Conservation (phyloP, 345 rosid species). For the Streptanthus diversifolius region DNA sequence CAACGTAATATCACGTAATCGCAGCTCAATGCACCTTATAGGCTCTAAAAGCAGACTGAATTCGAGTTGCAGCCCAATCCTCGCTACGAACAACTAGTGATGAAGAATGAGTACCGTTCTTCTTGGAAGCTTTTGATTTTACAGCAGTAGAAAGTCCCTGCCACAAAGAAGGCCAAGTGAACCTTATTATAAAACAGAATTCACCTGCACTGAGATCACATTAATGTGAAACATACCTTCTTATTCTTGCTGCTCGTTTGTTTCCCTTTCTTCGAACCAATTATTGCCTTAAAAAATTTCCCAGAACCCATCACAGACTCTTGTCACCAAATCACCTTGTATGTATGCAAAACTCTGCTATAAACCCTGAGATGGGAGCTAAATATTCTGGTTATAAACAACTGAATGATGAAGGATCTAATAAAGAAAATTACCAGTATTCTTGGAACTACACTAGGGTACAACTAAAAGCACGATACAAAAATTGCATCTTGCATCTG, state of each 20-base stretch:
- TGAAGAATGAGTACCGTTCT: conserved; percentile 42
- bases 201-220: not conserved
- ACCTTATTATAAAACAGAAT: not conserved
- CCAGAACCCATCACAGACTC: conserved; percentile 69
- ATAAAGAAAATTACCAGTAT: not conserved
- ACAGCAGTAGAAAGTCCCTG: conserved; percentile 53
- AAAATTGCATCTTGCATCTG: not conserved
- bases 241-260: conserved; percentile 40
- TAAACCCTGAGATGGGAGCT: conserved; percentile 40
- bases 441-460: not conserved
- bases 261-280: conserved; percentile 62
- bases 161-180: conserved; percentile 4
- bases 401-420: not conserved
- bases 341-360: conserved; percentile 3
- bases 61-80: conserved; percentile 63
- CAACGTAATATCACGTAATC: not conserved
- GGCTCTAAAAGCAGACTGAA: conserved; percentile 78
- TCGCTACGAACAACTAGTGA: conserved; percentile 41
- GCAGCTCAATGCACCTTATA: conserved; percentile 46
- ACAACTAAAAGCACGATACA: not conserved
- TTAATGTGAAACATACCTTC: conserved; percentile 27
- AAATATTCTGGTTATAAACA: not conserved
- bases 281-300: conserved; percentile 70
- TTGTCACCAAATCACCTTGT: conserved; percentile 20
- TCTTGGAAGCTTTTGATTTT: conserved; percentile 61